A percentile compares a stretch with the other conserved stretches of the same genome.
Evolutionary conservation across 305 asterid species (phyloP).

Genomic region (Fraxinus xanthoxyloides): DNA sequence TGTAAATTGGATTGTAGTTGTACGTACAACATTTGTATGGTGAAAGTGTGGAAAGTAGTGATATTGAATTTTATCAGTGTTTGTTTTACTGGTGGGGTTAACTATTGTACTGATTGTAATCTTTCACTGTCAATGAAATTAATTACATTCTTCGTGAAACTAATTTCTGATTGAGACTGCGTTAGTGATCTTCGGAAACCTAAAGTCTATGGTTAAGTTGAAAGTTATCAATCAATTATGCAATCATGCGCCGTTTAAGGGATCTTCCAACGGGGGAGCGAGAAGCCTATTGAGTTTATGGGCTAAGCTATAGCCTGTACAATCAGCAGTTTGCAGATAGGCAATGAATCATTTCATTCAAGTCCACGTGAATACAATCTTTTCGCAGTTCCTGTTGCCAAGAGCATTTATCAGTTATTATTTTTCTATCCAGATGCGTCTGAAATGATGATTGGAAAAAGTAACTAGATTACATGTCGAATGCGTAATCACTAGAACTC

Average conservation of each 20-base stretch:
- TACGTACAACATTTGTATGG: constrained; percentile 38
- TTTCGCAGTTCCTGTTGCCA: background rate
- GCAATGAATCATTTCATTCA: background rate
- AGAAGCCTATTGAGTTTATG: constrained; percentile 10
- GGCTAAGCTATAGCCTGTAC: background rate
- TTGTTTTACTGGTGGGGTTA: constrained; percentile 34
- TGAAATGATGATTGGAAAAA: background rate
- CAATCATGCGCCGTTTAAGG: background rate
- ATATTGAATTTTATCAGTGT: constrained; percentile 33
- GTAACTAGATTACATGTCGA: background rate
- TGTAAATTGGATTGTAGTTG: constrained; percentile 60
- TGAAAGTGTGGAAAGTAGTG: constrained; percentile 35
- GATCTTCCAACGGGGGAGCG: background rate
- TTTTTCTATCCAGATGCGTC: background rate
- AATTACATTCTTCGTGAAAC: constrained; percentile 9
- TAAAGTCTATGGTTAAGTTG: constrained; percentile 8
- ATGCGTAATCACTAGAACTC: background rate
- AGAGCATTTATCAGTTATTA: constrained; percentile 2
- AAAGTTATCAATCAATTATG: background rate
- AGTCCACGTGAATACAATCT: constrained; percentile 4
- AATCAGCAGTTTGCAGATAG: background rate
- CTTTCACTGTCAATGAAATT: constrained; percentile 39
- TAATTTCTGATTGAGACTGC: background rate
- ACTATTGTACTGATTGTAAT: constrained; percentile 41
- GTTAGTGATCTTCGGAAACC: constrained; percentile 15